These are phyloP conservation scores for Pythium sp. DNA, from an alignment of 352 stramenopile species.

Conservation along the genomic window DNA sequence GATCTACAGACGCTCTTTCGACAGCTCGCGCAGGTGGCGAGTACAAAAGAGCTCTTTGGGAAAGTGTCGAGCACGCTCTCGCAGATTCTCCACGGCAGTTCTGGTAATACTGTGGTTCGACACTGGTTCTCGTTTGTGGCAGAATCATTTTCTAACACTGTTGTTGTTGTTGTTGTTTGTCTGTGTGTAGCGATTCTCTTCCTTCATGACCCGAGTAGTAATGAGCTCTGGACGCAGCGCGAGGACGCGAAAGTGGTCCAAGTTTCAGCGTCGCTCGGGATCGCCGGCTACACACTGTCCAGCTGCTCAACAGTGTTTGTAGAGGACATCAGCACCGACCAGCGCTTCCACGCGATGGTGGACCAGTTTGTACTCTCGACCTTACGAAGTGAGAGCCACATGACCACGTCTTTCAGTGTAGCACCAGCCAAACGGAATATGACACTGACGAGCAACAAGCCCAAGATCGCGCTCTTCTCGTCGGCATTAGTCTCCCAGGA, in stretches of 20 bases:
- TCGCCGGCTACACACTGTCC: constrained; percentile 48
- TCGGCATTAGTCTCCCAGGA: constrained; percentile 39
- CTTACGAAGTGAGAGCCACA: constrained; percentile 4
- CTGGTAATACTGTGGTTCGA: constrained; percentile 18
- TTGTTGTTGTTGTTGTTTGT: background rate
- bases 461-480: constrained; percentile 39
- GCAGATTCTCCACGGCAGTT: constrained; percentile 39
- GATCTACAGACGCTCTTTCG: constrained; percentile 50
- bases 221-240: constrained; percentile 67
- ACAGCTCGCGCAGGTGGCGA: constrained; percentile 30
- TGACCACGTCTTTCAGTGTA: background rate
- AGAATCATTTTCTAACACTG: background rate
- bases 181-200: constrained; percentile 19
- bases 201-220: constrained; percentile 52
- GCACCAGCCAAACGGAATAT: background rate
- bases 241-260: constrained; percentile 44
- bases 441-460: constrained; percentile 6
- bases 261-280: constrained; percentile 49
- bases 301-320: constrained; percentile 36
- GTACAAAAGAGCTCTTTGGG: constrained; percentile 42
- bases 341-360: constrained; percentile 59
- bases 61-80: constrained; percentile 33
- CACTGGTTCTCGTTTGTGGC: background rate
- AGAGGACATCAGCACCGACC: constrained; percentile 36
- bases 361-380: constrained; percentile 49